Percentiles rank a stretch among this genome's conserved stretches.
Evolutionary conservation across 768 basidiomycete genomes (phyloP).

Genomic region (Macrolepiota albuminosa): DNA sequence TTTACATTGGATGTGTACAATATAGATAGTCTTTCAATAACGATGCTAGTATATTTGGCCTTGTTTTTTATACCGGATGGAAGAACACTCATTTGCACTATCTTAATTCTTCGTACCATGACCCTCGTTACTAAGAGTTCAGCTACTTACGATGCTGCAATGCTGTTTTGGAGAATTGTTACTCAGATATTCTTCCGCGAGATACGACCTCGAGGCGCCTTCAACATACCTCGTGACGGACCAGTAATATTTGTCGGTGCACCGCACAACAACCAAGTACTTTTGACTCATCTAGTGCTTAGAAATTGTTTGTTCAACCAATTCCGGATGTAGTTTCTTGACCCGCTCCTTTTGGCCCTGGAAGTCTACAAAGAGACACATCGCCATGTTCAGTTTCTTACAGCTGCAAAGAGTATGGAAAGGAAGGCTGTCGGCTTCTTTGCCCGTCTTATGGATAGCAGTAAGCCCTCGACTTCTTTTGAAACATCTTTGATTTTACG

Average conservation of each 20-base stretch:
- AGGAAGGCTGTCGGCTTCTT: constrained; percentile 76
- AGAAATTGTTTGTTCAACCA: constrained; percentile 9
- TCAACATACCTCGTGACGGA: constrained; percentile 87
- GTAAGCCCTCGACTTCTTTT: constrained; percentile 38
- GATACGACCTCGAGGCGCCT: constrained; percentile 89
- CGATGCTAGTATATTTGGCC: constrained; percentile 4
- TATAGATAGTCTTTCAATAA: not conserved
- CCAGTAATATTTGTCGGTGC: constrained; percentile 92
- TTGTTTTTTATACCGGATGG: constrained; percentile 6
- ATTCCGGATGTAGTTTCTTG: constrained; percentile 67
- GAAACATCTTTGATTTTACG: not conserved
- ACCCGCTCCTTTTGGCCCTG: constrained; percentile 78
- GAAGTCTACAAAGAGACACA: constrained; percentile 84
- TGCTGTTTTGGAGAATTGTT: constrained; percentile 81
- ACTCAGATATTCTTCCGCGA: constrained; percentile 97
- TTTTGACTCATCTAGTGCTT: constrained; percentile 9
- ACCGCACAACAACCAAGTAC: constrained; percentile 88
- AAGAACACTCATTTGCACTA: not conserved
- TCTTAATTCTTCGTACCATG: constrained; percentile 16
- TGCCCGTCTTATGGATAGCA: constrained; percentile 80
- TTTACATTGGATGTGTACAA: constrained; percentile 1
- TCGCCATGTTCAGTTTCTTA: constrained; percentile 79
- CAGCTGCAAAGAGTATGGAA: constrained; percentile 87
- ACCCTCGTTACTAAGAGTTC: constrained; percentile 17
- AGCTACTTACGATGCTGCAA: constrained; percentile 62